Evolutionary conservation across 164 flowering plant genomes (phyloP).

Genomic region (Vitis rupestris): DNA sequence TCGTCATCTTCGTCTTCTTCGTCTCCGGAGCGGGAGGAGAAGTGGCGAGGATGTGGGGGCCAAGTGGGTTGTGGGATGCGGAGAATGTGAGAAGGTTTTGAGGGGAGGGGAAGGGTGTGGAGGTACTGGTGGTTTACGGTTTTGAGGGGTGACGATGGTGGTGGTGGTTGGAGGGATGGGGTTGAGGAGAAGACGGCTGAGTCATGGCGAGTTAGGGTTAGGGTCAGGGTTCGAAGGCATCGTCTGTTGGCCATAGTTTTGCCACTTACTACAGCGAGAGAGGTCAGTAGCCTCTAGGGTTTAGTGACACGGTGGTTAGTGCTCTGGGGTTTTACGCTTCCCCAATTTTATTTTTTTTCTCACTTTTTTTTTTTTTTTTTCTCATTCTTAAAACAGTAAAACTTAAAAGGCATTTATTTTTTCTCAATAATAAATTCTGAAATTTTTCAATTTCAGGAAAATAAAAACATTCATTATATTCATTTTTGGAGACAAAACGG

Average conservation of each 20-base stretch:
- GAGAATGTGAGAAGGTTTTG: constrained; percentile 5
- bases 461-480: too few relatives aligned
- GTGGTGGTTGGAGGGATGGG: constrained; percentile 5
- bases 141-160: neutral
- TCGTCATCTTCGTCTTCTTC: constrained; percentile 20
- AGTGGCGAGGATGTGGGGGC: constrained; percentile 19
- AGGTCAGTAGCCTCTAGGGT: neutral
- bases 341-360: neutral
- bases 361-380: too few relatives aligned
- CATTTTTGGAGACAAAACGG: too few relatives aligned
- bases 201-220: constrained; percentile 38
- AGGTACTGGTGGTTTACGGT: neutral
- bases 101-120: constrained; percentile 5
- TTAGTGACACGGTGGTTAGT: neutral
- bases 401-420: too few relatives aligned
- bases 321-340: neutral
- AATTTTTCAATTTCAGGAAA: too few relatives aligned
- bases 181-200: constrained; percentile 15
- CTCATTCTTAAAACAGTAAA: too few relatives aligned
- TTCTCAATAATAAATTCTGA: too few relatives aligned
- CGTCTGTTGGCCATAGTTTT: constrained; percentile 52
- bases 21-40: constrained; percentile 27
- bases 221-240: constrained; percentile 36
- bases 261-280: neutral
- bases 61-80: constrained; percentile 1